phyloP scores from a whole-genome alignment of 108 stramenopile species.

The Cylindrotheca fusiformis region DNA sequence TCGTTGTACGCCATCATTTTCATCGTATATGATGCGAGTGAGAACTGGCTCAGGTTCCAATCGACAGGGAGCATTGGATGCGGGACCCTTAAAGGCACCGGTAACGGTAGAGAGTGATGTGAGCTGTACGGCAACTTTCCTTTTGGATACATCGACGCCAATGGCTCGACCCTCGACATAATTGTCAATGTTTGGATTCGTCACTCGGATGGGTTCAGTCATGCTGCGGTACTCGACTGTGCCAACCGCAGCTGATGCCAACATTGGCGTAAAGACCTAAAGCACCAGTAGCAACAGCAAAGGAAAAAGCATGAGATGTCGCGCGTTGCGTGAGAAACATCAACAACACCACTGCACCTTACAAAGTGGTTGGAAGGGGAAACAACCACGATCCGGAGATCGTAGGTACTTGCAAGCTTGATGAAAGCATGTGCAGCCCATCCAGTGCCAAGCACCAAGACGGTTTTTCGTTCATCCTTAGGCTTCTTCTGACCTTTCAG shows the following conservation, averaged over 20 bases:
- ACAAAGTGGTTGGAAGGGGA: conserved; percentile 75
- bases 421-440: conserved; percentile 84
- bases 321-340: background rate
- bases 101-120: conserved; percentile 25
- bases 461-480: conserved; percentile 24
- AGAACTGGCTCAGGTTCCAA: conserved; percentile 7
- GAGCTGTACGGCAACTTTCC: conserved; percentile 44
- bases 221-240: conserved; percentile 72
- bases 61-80: conserved; percentile 7
- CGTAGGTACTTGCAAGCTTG: conserved; percentile 54
- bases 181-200: conserved; percentile 38
- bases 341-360: conserved; percentile 25
- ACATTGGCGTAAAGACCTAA: conserved; percentile 71
- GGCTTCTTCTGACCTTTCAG: background rate
- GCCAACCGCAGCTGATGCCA: conserved; percentile 65
- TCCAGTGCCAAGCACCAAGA: conserved; percentile 84
- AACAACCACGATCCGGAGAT: conserved; percentile 69
- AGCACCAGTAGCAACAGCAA: background rate
- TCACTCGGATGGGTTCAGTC: conserved; percentile 58
- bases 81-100: background rate
- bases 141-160: conserved; percentile 36
- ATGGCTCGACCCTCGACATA: conserved; percentile 57
- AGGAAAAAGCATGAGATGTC: background rate
- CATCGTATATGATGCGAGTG: background rate
- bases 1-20: conserved; percentile 7